phyloP scores from a whole-genome alignment of 768 basidiomycete species.

The Amylocystis lapponica region DNA sequence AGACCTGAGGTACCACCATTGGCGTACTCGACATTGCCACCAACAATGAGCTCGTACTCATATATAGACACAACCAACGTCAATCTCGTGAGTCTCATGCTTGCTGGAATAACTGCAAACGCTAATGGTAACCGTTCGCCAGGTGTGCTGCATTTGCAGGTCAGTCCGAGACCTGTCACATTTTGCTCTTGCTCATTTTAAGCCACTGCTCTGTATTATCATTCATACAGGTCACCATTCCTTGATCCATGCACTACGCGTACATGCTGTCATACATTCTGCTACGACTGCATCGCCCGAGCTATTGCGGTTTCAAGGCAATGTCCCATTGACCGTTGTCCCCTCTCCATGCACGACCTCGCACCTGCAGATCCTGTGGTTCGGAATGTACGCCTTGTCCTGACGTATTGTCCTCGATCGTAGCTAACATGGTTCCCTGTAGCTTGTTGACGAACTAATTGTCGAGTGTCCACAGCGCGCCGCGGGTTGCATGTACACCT shows the following conservation, averaged over 20 bases:
- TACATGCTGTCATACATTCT: constrained; percentile 84
- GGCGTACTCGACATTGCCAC: too few species aligned
- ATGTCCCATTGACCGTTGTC: constrained; percentile 82
- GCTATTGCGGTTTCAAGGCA: constrained; percentile 63
- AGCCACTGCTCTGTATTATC: constrained; percentile 26
- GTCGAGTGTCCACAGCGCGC: constrained; percentile 63
- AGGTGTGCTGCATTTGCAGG: constrained; percentile 81
- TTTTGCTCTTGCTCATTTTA: constrained; percentile 5
- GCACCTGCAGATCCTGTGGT: constrained; percentile 68
- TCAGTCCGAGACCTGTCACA: constrained; percentile 19
- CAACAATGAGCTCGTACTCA: constrained; percentile 34
- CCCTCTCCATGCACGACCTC: constrained; percentile 54
- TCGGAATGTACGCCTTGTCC: constrained; percentile 55
- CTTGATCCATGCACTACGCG: constrained; percentile 67
- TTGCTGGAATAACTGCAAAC: neutral
- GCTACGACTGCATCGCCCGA: constrained; percentile 69
- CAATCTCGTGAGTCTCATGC: constrained; percentile 52
- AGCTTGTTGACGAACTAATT: constrained; percentile 80
- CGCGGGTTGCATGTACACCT: constrained; percentile 56
- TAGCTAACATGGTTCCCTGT: neutral
- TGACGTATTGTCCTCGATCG: neutral
- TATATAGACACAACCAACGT: constrained; percentile 60
- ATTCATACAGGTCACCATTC: constrained; percentile 47
- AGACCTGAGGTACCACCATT: too few species aligned
- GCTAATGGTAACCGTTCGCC: neutral